These are phyloP conservation scores for Cystofilobasidium bisporidii DNA, from an alignment of 768 basidiomycete genomes.

Conservation along the genomic window DNA sequence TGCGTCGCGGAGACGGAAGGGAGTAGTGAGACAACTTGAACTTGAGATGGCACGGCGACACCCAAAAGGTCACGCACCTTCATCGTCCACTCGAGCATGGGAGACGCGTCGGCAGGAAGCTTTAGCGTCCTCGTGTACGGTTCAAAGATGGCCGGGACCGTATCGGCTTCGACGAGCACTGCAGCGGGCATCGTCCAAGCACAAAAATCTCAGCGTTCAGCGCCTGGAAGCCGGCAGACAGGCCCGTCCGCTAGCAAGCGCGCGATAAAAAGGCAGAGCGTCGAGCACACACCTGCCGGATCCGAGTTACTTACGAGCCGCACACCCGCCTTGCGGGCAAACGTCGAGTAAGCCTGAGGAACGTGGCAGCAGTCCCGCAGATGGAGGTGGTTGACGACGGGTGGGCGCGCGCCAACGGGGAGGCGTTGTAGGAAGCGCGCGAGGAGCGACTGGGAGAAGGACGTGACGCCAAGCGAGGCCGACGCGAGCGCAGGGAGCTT, in stretches of 20 bases:
- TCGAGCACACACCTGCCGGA: not conserved
- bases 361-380: conserved; percentile 25
- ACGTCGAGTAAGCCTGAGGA: conserved; percentile 14
- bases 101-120: not conserved
- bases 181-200: too few species aligned
- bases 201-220: too few species aligned
- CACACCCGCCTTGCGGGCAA: conserved; percentile 7
- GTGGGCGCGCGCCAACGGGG: not conserved
- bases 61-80: not conserved
- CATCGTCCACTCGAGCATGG: conserved; percentile 10
- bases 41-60: too few species aligned
- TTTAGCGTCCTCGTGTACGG: conserved; percentile 1
- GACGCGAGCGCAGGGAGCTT: conserved; percentile 1
- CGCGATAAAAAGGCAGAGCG: not conserved
- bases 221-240: not conserved
- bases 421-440: conserved; percentile 9
- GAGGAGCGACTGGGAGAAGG: conserved; percentile 20
- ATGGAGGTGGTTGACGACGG: conserved; percentile 11
- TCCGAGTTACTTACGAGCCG: conserved; percentile 13
- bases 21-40: too few species aligned
- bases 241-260: not conserved
- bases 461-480: conserved; percentile 11
- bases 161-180: conserved; percentile 1
- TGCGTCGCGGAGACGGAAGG: too few species aligned
- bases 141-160: not conserved